Evolutionary conservation across 495 filamentous ascomycete species (phyloP), one percentile per base, ranked within the genome.

Genomic region (Viridothelium virens): DNA sequence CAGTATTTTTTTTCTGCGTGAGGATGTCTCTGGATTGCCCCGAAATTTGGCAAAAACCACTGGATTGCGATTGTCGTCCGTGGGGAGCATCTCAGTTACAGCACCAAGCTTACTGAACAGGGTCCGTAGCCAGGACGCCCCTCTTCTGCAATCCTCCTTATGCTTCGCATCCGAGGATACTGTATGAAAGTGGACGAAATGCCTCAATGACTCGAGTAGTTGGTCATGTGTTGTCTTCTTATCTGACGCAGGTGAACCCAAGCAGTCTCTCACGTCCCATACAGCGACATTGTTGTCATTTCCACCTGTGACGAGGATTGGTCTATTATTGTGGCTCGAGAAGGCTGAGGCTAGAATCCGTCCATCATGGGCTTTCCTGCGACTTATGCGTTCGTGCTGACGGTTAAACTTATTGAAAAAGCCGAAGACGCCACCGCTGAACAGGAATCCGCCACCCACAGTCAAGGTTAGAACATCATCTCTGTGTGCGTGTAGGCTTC

Each of bases 81-180:
- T 89, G 36, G 86, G 86, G 16, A 97, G 79, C 77, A 97, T 86
- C 63, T 91, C 90, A 0, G 95, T 92, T 50, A 89, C 83, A 5
- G 91, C 94, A 10, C 95, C 95, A 62, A 96, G 85, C 56, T 90
- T 88, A 74, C 91, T 94, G 77, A 96, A 96, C 48, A 96, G 82
- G 1, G 86, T 87, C 64, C 91, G 90, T 0, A 98, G 84, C 72
- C 89, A 97, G 2, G 90, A 92, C 18, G 94, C 94, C 11, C 92
- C 93, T 72, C 92, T 87, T 62, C 93, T 87, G 74, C 95, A 98
- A 74, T 96, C 94, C 64, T 90, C 90, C 0, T 87, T 84, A 70
- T 90, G 95, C 69, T 90, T 87, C 1, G 87, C 84, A 44, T 90
- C 86, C 2, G 91, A 89, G 2, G 94, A 97, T 39, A 97, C 84